Evolutionary conservation across 202 grass and related monocot species (phyloP).

Genomic region (Cymbopogon flexuosus): DNA sequence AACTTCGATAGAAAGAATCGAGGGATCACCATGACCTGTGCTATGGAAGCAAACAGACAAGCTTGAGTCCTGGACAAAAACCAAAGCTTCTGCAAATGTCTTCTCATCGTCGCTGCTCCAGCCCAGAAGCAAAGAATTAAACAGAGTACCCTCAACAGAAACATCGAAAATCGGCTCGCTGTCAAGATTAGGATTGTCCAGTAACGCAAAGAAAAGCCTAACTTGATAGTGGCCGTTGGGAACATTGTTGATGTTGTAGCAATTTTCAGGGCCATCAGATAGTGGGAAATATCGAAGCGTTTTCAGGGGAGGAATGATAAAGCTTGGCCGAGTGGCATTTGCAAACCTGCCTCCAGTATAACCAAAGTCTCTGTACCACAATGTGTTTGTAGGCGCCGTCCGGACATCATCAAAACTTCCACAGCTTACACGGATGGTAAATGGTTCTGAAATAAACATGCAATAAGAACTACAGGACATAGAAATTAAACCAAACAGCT

Average conservation of each 20-base stretch:
- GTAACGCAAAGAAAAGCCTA: constrained; percentile 79
- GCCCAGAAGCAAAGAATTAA: constrained; percentile 72
- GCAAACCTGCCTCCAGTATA: constrained; percentile 80
- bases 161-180: constrained; percentile 89
- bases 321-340: constrained; percentile 73
- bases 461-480: constrained; percentile 17
- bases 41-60: constrained; percentile 86
- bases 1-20: constrained; percentile 89
- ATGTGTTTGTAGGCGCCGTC: constrained; percentile 68
- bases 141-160: constrained; percentile 83
- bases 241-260: constrained; percentile 75
- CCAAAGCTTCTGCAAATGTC: constrained; percentile 77
- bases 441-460: constrained; percentile 59
- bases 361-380: constrained; percentile 92
- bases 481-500: constrained; percentile 1
- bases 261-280: constrained; percentile 95
- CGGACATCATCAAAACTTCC: constrained; percentile 70
- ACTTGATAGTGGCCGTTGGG: constrained; percentile 77
- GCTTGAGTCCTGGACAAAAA: constrained; percentile 61
- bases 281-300: constrained; percentile 79
- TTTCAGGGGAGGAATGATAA: constrained; percentile 71
- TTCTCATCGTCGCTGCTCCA: constrained; percentile 82
- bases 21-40: constrained; percentile 95
- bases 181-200: constrained; percentile 64
- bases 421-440: constrained; percentile 86